Evolutionary conservation across 2,329 filamentous ascomycete genomes (phyloP), one percentile per base, ranked within the genome.

Genomic region (Epichloe coenophiala): DNA sequence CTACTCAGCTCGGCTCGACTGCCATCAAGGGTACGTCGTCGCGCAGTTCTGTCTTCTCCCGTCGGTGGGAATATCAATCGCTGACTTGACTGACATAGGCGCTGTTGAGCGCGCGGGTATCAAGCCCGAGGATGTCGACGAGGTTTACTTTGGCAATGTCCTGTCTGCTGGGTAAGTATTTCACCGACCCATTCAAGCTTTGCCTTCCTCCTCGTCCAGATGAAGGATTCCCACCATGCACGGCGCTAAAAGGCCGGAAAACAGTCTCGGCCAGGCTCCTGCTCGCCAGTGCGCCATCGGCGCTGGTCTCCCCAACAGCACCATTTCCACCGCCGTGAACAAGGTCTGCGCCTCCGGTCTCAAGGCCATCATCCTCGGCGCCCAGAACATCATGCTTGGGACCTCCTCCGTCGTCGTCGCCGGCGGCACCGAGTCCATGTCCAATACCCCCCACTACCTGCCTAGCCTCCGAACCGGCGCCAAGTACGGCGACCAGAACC

Each of bases 111-210:
- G 88, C 63, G 87, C 86, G 45, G 83, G 93, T 51, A 81, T 98
- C 72, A 90, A 94, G 73, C 78, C 88, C 50, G 81, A 89, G 62
- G 81, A 95, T 66, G 87, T 98, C 52, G 83, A 98, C 66, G 93
- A 98, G 69, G 88, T 98, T 65, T 94, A 93, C 76, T 94, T 96
- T 65, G 93, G 93, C 69, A 98, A 98, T 75, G 93, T 98, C 59
- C 80, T 98, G 62, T 95, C 90, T 53, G 93, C 91, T 68, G 90
- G 91, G 90, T 95, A 78, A 61, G 76, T 1, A 15, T 17, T 4
- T 4, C 4, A 7, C 5, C 37, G 3, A 9, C 5, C 43, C 13
- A 13, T 38, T 38, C 15, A 15, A 38, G 13, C 36, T 38, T n/a
- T 38, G 13, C 15, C 36, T 13, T n/a, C 13, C 36, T 31, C 31